These are phyloP conservation scores for Thelonectria rubi DNA, from an alignment of 2,329 filamentous ascomycete species.

Conservation along the genomic window DNA sequence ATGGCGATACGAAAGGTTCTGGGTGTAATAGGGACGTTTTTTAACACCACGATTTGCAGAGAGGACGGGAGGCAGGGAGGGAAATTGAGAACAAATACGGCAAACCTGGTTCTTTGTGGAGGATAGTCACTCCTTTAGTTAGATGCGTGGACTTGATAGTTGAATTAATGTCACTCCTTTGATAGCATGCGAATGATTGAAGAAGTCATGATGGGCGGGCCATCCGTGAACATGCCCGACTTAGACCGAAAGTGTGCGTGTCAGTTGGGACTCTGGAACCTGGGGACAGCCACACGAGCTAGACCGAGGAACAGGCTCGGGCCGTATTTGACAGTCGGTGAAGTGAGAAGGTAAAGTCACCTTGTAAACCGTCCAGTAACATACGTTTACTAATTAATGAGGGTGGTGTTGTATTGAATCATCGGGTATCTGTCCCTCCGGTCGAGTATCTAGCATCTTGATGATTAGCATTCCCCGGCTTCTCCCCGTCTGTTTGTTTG, in stretches of 20 bases:
- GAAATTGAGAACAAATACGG: background rate
- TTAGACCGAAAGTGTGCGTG: background rate
- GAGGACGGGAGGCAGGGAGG: background rate
- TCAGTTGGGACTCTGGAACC: background rate
- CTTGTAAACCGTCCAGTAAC: background rate
- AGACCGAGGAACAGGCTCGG: conserved; percentile 14
- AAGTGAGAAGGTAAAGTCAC: background rate
- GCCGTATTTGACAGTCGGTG: conserved; percentile 1
- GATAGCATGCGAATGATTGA: background rate
- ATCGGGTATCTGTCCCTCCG: conserved; percentile 9
- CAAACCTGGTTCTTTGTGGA: background rate
- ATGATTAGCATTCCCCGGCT: background rate
- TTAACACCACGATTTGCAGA: background rate
- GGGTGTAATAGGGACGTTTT: conserved; percentile 9
- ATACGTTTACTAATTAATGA: conserved; percentile 5
- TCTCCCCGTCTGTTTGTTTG: background rate
- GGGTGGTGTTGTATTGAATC: background rate
- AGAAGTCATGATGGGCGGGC: background rate
- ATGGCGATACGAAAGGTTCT: background rate
- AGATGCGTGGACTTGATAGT: background rate
- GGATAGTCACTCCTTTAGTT: background rate
- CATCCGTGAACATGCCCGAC: background rate
- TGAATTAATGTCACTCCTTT: conserved; percentile 1
- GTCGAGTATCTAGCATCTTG: background rate
- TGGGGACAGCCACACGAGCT: background rate